Conservation (phyloP, 352 stramenopile species). For the Globisporangium recalcitrans region DNA sequence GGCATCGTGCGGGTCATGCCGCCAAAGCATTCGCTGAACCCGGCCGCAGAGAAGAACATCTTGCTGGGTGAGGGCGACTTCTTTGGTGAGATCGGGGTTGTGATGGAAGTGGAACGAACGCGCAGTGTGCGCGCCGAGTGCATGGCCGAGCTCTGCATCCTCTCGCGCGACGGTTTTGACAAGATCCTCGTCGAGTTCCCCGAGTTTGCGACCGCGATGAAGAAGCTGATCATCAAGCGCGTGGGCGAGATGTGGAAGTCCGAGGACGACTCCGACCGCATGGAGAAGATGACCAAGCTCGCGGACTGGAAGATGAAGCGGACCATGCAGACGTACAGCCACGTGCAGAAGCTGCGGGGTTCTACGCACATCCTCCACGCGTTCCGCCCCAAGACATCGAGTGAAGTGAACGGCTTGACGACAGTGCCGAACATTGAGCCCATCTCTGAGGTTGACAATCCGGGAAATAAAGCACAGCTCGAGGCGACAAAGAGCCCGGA, state of each 20-base stretch:
- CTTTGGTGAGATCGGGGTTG: conserved; percentile 59
- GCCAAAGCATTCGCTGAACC: conserved; percentile 25
- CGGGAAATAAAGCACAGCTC: not conserved
- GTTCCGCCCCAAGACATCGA: not conserved
- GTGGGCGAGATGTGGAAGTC: conserved; percentile 57
- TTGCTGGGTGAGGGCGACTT: conserved; percentile 60
- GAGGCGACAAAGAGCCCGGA: not conserved
- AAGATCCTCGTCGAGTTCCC: conserved; percentile 69
- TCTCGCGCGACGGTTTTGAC: conserved; percentile 54
- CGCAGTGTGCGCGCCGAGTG: conserved; percentile 57
- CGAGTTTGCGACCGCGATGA: conserved; percentile 66
- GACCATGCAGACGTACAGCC: conserved; percentile 38
- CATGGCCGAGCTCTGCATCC: conserved; percentile 60
- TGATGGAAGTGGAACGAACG: conserved; percentile 66
- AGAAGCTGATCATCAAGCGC: conserved; percentile 64
- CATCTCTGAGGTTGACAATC: not conserved
- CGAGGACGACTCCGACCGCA: conserved; percentile 22
- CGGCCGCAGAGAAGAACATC: conserved; percentile 33
- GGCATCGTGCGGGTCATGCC: conserved; percentile 55
- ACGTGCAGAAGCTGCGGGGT: conserved; percentile 37
- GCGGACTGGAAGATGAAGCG: conserved; percentile 66
- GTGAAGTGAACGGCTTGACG: not conserved
- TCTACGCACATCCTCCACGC: conserved; percentile 21
- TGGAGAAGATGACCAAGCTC: conserved; percentile 64
- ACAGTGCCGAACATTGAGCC: not conserved